Base-by-base conservation (phyloP, 2,329 filamentous ascomycete species). In the Fonsecaea nubica region DNA sequence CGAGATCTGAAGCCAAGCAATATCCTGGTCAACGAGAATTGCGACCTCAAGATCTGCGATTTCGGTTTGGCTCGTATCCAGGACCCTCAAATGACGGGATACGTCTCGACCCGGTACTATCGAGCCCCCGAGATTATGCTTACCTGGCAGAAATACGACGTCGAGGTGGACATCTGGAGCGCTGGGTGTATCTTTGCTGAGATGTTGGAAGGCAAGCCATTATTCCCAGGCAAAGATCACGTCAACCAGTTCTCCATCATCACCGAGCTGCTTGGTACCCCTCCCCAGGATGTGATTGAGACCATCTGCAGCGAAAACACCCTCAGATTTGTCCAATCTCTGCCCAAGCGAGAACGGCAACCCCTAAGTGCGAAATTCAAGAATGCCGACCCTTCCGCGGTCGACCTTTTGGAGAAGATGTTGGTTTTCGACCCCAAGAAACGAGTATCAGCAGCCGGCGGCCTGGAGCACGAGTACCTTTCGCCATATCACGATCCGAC, bases 181-280 rank as follows among this genome's bases (percentile, higher is more conserved):
- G 94, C 94, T 18, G 95, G 95, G 68, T 99, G 95, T 81, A 99
- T 99, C 77, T 98, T 99, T 75, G 95, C 95, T 50, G 95, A 99
- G 82, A 99, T 99, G 95, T 86, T 99, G 66, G 94, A 97, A 82
- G 95, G 95, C 77, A 98, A 98, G 83, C 95, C 95, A 36, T 83
- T 99, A 25, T 99, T 99, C 85, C 95, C 95, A 0, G 95, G 95
- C 78, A 99, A 99, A 83, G 95, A 99, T 77, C 95, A 99, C 77
- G 95, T 99, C 80, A 97, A 99, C 82, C 95, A 99, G 79, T 99
- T 99, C 81, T 97, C 93, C 72, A 99, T 99, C 83, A 99, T 99
- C 78, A 99, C 95, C 21, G 95, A 99, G 79, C 87, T 99, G 45
- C 86, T 99, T 52, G 95, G 95, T 55, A 98, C 95, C 38, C 95